Evolutionary conservation across 2,329 filamentous ascomycete genomes (phyloP), one percentile per base, ranked within the genome.

Genomic region (Diplocarpon mali): DNA sequence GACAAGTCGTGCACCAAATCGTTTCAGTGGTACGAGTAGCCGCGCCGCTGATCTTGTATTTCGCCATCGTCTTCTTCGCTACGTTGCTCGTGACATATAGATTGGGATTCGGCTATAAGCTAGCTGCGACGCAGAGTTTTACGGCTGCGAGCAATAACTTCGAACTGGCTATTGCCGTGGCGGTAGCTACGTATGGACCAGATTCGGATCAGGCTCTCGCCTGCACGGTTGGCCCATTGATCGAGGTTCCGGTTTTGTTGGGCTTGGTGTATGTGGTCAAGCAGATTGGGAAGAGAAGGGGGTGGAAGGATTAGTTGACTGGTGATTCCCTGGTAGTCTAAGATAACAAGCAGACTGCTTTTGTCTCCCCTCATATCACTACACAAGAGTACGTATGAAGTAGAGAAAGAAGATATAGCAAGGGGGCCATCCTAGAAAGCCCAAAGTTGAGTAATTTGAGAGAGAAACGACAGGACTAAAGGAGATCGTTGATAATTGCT

Each of bases 81-180:
- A 92, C 85, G 0, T 67, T 92, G 1, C 68, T 67, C 35, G 65
- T 80, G 2, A 73, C 77, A 2, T 69, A 72, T 39, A 72, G 69
- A n/a, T 64, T 82, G n/a, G 83, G 85, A 0, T 88, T 88, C 47
- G 78, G 76, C 0, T 93, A 93, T 60, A 71, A 72, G 30, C 61
- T 88, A 1, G 73, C 75, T 1, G 72, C 74, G 10, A 90, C 86
- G 2, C 86, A 93, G 64, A 88, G 84, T 59, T 92, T 94, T 57
- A 93, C 85, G 0, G 89, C 86, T 0, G 84, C 85, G 1, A 94
- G 87, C 61, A 95, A 95, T 60, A 94, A 95, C 60, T 95, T 95
- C 57, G 88, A 95, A 67, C 67, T 95, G 17, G 86, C 88, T 0
- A 94, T 95, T 64, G 87, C 87, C 0, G 87, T 95, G 0, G 85